Base-by-base conservation (phyloP, 805 yeast species). In the Myxozyma neotropica region DNA sequence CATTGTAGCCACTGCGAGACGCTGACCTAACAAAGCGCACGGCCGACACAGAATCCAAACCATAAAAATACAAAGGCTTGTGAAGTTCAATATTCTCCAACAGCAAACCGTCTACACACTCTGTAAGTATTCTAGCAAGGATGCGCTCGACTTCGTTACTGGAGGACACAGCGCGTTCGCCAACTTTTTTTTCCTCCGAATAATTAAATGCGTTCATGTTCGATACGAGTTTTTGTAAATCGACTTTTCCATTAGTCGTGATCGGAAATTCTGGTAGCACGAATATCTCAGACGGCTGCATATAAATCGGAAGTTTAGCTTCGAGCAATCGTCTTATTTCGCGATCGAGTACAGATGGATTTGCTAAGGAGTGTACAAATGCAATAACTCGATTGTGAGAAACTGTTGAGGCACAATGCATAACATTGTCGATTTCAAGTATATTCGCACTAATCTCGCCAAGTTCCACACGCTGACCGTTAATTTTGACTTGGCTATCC, bases 381-480 rank as follows among this genome's bases (percentile, higher is more conserved):
- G 43, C n/a, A 17, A 53, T 39, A 8, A 49, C 7, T 2, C 17
- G 29, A 1, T 49, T 53, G 15, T 51, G 43, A 12, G 40, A 15
- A 19, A 64, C 42, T 33, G 51, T 48, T 10, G 66, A 24, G 19
- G 55, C 57, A 15, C 61, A 54, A 13, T 62, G 65, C 10, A 51
- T 29, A 17, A 46, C 55, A 17, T 21, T 67, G n/a, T n/a, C 35
- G 4, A 49, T 13, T 7, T 39, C 21, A 15, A 7, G 23, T 10
- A 53, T 51, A n/a, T 4, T 64, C 3, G 57, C 15, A 21, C 63
- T 69, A 4, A 70, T 68, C 40, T 70, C 73, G 4, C 66, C 71
- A 1, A 70, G 62, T 52, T 70, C 73, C 12, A 70, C 57, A 6
- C 73, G 57, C 36, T 70, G 73, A 8, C 73, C 73, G 15, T 70